Base-by-base conservation (phyloP, 2,329 filamentous ascomycete genomes). In the Alternaria hordeiaustralica region DNA sequence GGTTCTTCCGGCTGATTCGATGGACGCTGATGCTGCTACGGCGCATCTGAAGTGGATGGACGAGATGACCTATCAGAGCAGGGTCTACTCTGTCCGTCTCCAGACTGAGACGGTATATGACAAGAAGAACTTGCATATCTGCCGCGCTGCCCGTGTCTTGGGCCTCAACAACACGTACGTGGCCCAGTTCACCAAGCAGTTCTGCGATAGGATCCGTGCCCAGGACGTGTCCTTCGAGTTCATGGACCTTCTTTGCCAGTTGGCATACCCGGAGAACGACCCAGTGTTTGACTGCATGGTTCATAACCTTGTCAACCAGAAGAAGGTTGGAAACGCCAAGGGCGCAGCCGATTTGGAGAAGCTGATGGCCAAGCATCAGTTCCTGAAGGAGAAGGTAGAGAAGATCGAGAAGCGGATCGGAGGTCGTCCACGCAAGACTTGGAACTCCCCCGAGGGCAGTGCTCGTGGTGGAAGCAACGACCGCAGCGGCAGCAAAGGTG, bases 121-220 rank as follows among this genome's bases (percentile, higher is more conserved):
- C 21, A 45, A 58, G 11, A 65, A 71, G 54, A 75, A 78, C 26
- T 36, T 77, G 3, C 55, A 66, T 5, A 68, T 77, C 54, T 70
- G 72, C 28, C 71, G 64, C 12, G 72, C 71, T 4, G 64, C 73
- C 3, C 70, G 73, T 6, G 66, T 71, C 1, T 55, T 77, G 1
- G 75, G 74, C 6, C 50, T 77, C 3, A 70, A 74, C 51, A 72
- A 70, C 57, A 71, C 67, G n/a, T 78, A 78, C 26, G 63, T 78
- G 1, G 71, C 68, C 0, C 76, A 78, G 57, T 77, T 78, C 55
- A 78, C 76, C 2, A 70, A 68, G 47, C 55, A 69, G 2, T 68
- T 73, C 55, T 78, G 76, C 45, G 71, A 78, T 20, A 65, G 67
- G 0, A 68, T 77, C 36, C 75, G 76, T n/a, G 56, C 62, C 13